Evolutionary conservation across 352 stramenopile species (phyloP).

Genomic region (Pythium monospermum): DNA sequence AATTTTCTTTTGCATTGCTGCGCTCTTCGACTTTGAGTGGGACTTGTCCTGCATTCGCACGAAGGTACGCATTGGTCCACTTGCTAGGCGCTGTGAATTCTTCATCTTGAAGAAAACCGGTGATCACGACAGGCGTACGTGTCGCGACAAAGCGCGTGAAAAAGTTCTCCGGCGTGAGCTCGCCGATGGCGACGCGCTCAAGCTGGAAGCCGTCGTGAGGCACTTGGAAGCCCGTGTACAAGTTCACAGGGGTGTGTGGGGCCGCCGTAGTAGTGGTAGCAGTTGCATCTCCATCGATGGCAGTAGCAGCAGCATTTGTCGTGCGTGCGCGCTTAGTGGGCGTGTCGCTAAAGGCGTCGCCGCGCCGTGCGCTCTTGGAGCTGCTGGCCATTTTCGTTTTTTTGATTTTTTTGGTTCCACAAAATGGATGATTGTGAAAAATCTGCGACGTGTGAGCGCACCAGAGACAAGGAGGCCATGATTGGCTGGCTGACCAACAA

Average conservation of each 20-base stretch:
- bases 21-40: slow-evolving; percentile 79
- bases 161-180: slow-evolving; percentile 63
- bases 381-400: background rate
- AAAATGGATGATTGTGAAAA: too few species aligned
- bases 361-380: slow-evolving; percentile 2
- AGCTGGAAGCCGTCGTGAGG: slow-evolving; percentile 38
- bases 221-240: slow-evolving; percentile 56
- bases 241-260: slow-evolving; percentile 32
- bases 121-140: slow-evolving; percentile 77
- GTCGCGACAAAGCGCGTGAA: slow-evolving; percentile 74
- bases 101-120: slow-evolving; percentile 51
- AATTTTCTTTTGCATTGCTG: slow-evolving; percentile 56
- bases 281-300: background rate
- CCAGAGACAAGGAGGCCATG: slow-evolving; percentile 6
- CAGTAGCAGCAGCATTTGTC: slow-evolving; percentile 10
- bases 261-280: too few species aligned
- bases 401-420: background rate
- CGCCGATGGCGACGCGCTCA: slow-evolving; percentile 43
- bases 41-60: slow-evolving; percentile 51
- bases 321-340: slow-evolving; percentile 43
- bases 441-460: slow-evolving; percentile 13
- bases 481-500: slow-evolving; percentile 10
- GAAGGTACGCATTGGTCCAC: slow-evolving; percentile 77
- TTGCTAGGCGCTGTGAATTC: slow-evolving; percentile 48
- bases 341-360: slow-evolving; percentile 3